Evolutionary conservation across 768 basidiomycete genomes (phyloP), one percentile per base, ranked within the genome.

Genomic region (Mrakia hoshinonis): DNA sequence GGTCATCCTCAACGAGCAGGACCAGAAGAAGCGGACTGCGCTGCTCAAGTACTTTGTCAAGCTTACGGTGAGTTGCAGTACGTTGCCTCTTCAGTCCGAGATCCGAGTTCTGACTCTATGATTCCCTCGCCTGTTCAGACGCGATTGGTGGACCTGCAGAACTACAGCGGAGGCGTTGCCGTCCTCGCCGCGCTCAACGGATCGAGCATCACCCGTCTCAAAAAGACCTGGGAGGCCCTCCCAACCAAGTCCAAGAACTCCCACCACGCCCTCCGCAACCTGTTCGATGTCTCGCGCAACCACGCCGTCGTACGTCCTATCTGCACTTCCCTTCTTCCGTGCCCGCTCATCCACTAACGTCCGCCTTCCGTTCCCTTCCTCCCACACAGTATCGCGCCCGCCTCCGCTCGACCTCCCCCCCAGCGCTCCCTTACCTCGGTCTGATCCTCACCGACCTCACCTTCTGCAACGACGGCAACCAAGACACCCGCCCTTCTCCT

Each of bases 361-460:
- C 20, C 9, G 4, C 22, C 67, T 55, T 46, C 51, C 15, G 11
- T 43, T 54, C 3, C 24, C 54, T 47, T 47, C 24, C 55, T 26
- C 29, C 10, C 55, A 9, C 66, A 43, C 58, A 73, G 72, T 99
- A 99, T 79, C 90, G 96, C 73, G 85, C 86, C 67, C 87, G 84
- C 75, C 84, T 99, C 73, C 86, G 92, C 65, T 90, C 89, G 75
- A 92, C 89, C n/a, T 85, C 87, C 5, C 90, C 92, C 15, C 93
- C 95, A 10, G 92, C 92, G 29, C 86, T 99, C 47, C 95, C 95
- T 2, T 99, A 98, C 85, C 84, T 99, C 61, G 95, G 94, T 85
- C 81, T 77, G 83, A 78, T 79, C 65, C 72, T 80, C 36, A 79
- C 92, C 12, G 92, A 94, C 79, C 84, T 96, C 72, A 97, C 92